A percentile compares a stretch with the other conserved stretches of the same genome.
These are phyloP conservation scores for Geotrichum klebahnii DNA, from an alignment of 1,139 yeast species.

Conservation along the genomic window DNA sequence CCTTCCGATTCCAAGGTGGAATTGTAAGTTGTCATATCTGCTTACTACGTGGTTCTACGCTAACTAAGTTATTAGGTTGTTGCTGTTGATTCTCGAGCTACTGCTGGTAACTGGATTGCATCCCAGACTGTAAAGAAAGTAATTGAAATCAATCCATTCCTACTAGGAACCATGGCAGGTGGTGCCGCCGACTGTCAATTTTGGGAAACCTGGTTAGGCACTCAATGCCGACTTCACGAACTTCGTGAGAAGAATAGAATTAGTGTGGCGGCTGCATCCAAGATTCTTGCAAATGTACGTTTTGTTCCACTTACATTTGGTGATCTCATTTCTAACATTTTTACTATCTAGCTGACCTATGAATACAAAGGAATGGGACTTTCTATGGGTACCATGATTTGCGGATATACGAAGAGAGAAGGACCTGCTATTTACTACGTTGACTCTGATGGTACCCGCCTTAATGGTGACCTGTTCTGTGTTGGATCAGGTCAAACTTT, in stretches of 20 bases:
- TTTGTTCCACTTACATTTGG: background rate
- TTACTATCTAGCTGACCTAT: slow-evolving; percentile 55
- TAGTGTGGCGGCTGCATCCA: slow-evolving; percentile 94
- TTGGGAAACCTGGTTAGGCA: slow-evolving; percentile 98
- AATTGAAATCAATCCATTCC: slow-evolving; percentile 89
- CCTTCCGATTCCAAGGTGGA: slow-evolving; percentile 94
- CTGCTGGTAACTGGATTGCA: slow-evolving; percentile 98
- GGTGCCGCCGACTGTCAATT: slow-evolving; percentile 99
- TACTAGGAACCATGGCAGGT: slow-evolving; percentile 98
- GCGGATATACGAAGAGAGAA: slow-evolving; percentile 93
- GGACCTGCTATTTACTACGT: slow-evolving; percentile 95
- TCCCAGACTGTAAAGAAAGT: slow-evolving; percentile 97
- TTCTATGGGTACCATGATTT: slow-evolving; percentile 98
- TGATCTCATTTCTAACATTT: background rate
- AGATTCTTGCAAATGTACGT: slow-evolving; percentile 66
- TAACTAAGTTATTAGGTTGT: slow-evolving; percentile 45
- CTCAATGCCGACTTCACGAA: slow-evolving; percentile 94
- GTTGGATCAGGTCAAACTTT: slow-evolving; percentile 99
- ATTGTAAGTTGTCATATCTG: slow-evolving; percentile 42
- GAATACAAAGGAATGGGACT: slow-evolving; percentile 97
- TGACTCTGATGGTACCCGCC: slow-evolving; percentile 94
- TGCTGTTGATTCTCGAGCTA: slow-evolving; percentile 96
- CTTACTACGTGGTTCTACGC: background rate
- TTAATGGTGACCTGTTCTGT: slow-evolving; percentile 91
- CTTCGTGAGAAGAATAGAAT: slow-evolving; percentile 91